phyloP scores from a whole-genome alignment of 2,329 filamentous ascomycete species.

The Pseudophaeomoniella oleicola region DNA sequence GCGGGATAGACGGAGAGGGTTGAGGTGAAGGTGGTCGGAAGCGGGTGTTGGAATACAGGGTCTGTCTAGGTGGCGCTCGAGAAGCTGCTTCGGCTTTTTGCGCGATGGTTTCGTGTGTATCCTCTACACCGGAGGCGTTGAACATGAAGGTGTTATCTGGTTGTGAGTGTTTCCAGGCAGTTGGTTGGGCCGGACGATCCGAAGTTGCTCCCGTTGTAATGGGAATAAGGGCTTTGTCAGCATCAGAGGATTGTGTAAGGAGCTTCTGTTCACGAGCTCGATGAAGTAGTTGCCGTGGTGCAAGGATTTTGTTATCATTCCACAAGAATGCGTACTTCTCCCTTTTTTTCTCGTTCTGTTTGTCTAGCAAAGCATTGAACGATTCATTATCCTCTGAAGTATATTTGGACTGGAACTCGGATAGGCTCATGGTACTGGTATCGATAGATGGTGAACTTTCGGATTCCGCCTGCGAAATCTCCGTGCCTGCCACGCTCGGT shows the following conservation, averaged over 20 bases:
- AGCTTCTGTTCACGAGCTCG: slow-evolving; percentile 46
- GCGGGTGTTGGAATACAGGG: slow-evolving; percentile 74
- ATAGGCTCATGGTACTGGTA: slow-evolving; percentile 59
- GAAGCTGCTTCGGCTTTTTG: slow-evolving; percentile 57
- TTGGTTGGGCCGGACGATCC: slow-evolving; percentile 60
- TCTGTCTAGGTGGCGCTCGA: slow-evolving; percentile 58
- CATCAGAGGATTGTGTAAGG: slow-evolving; percentile 44
- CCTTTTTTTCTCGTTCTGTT: slow-evolving; percentile 69
- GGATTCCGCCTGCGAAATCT: slow-evolving; percentile 22
- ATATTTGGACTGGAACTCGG: slow-evolving; percentile 79
- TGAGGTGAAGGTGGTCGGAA: slow-evolving; percentile 36
- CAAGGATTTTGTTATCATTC: slow-evolving; percentile 67
- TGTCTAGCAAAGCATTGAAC: slow-evolving; percentile 84
- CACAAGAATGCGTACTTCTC: slow-evolving; percentile 85
- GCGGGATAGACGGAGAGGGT: slow-evolving; percentile 35
- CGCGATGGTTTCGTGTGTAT: slow-evolving; percentile 42
- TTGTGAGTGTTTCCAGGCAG: slow-evolving; percentile 53
- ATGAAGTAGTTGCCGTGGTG: slow-evolving; percentile 45
- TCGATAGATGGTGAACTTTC: slow-evolving; percentile 42
- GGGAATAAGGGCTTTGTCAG: slow-evolving; percentile 38
- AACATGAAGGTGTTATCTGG: slow-evolving; percentile 88
- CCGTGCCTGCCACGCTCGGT: slow-evolving; percentile 34
- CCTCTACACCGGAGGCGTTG: slow-evolving; percentile 32
- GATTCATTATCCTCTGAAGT: slow-evolving; percentile 97
- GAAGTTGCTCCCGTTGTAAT: slow-evolving; percentile 48